phyloP scores from a whole-genome alignment of 78 protist species.

The Trichosphaerium sp. region DNA sequence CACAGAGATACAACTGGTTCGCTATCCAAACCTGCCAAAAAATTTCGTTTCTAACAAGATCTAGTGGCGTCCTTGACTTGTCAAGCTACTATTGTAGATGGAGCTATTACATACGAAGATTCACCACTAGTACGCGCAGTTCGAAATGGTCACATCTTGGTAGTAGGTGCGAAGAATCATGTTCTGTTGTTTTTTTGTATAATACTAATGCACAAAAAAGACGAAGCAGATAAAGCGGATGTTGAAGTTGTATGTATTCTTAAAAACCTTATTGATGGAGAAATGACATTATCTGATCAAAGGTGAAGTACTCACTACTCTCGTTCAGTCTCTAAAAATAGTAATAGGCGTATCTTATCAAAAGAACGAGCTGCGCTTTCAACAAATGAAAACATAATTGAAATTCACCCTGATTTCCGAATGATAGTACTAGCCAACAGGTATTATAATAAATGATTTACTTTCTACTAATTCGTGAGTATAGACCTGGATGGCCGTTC shows the following conservation, averaged over 20 bases:
- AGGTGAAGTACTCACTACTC: too few relatives aligned
- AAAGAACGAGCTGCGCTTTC: background rate
- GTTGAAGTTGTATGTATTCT: constrained; percentile 41
- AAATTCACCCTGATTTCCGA: constrained; percentile 54
- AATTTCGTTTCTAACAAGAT: too few relatives aligned
- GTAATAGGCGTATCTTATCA: too few relatives aligned
- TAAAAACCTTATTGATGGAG: constrained; percentile 30
- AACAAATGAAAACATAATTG: background rate
- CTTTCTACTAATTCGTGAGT: too few relatives aligned
- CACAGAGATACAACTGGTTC: constrained; percentile 69
- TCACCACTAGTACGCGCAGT: constrained; percentile 60
- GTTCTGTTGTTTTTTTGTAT: too few relatives aligned
- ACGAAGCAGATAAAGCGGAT: constrained; percentile 77
- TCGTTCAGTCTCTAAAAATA: too few relatives aligned
- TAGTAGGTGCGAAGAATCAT: too few relatives aligned
- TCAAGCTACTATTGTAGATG: constrained; percentile 18
- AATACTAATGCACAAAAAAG: too few relatives aligned
- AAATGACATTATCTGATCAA: constrained; percentile 40
- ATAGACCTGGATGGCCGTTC: constrained; percentile 78
- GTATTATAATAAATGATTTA: too few relatives aligned
- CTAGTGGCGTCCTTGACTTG: constrained; percentile 35
- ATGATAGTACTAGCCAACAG: constrained; percentile 61
- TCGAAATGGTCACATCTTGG: constrained; percentile 32
- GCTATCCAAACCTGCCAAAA: background rate
- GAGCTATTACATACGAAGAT: constrained; percentile 15